These are phyloP conservation scores for Pinus tabuliformis DNA, from an alignment of 75 land plant species.

Conservation along the genomic window DNA sequence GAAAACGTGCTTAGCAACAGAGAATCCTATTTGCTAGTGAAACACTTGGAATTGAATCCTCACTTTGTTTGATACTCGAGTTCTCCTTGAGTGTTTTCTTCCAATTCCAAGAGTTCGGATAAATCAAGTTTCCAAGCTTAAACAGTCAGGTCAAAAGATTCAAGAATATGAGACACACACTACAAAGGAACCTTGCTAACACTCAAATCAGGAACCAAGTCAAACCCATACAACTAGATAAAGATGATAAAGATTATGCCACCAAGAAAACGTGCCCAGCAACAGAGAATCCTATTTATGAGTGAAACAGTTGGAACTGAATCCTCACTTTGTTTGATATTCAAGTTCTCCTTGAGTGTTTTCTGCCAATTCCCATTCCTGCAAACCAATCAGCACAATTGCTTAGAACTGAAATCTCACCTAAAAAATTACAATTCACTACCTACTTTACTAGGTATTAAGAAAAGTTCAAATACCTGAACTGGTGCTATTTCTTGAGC, in stretches of 20 bases:
- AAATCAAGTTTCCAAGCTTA: too few relatives aligned
- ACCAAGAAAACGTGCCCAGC: too few relatives aligned
- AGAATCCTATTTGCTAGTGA: too few relatives aligned
- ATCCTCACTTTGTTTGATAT: conserved; percentile 84
- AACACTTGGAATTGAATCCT: neutral
- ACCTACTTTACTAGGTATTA: neutral
- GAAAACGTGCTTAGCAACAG: too few relatives aligned
- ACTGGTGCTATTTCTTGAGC: conserved; percentile 78
- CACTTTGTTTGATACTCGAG: conserved; percentile 95
- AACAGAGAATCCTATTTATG: too few relatives aligned
- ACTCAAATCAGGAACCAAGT: too few relatives aligned
- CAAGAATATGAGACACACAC: too few relatives aligned
- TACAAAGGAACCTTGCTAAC: too few relatives aligned
- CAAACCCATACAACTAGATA: too few relatives aligned
- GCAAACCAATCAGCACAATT: neutral
- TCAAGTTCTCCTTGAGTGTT: conserved; percentile 88
- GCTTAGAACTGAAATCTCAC: neutral
- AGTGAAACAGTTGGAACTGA: too few relatives aligned
- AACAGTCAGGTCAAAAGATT: too few relatives aligned
- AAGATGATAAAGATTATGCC: too few relatives aligned
- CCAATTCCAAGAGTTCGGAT: conserved; percentile 45
- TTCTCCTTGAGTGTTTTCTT: conserved; percentile 82
- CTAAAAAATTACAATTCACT: conserved; percentile 11
- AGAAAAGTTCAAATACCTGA: conserved; percentile 46
- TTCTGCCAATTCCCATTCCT: conserved; percentile 97